Evolutionary conservation across 2,329 filamentous ascomycete genomes (phyloP).

Genomic region (Calonectria pseudoturangicola): DNA sequence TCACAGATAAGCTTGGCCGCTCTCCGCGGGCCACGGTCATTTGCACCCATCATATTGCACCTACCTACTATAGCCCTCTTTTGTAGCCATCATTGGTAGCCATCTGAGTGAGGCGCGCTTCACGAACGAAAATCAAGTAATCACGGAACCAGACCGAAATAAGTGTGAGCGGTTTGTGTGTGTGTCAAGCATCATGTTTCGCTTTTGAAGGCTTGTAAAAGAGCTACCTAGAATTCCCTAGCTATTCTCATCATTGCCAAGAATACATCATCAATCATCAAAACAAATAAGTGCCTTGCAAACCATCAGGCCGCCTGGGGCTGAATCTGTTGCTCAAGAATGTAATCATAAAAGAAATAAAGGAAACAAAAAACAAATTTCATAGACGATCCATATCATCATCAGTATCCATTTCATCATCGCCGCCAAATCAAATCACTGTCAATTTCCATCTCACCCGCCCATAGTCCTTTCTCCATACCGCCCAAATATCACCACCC

Average conservation of each 20-base stretch:
- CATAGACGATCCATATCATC: slow-evolving; percentile 54
- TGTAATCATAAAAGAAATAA: slow-evolving; percentile 36
- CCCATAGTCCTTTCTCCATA: slow-evolving; percentile 19
- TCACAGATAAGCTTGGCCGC: slow-evolving; percentile 4
- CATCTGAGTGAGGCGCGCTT: slow-evolving; percentile 13
- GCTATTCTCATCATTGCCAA: slow-evolving; percentile 21
- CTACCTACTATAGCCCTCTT: too few relatives aligned
- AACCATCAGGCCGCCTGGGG: slow-evolving; percentile 51
- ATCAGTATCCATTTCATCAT: slow-evolving; percentile 54
- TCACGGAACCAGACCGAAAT: not conserved
- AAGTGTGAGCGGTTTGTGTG: not conserved
- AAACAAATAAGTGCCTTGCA: slow-evolving; percentile 42
- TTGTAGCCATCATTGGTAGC: too few relatives aligned
- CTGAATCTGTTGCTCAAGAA: slow-evolving; percentile 50
- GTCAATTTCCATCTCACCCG: slow-evolving; percentile 43
- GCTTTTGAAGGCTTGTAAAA: slow-evolving; percentile 37
- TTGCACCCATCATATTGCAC: not conserved
- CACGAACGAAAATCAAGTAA: slow-evolving; percentile 9
- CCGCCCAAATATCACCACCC: slow-evolving; percentile 29
- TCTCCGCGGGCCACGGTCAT: not conserved
- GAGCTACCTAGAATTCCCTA: slow-evolving; percentile 29
- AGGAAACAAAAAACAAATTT: slow-evolving; percentile 48
- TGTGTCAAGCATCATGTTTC: slow-evolving; percentile 33
- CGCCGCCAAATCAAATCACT: slow-evolving; percentile 19
- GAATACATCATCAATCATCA: slow-evolving; percentile 49